phyloP scores from a whole-genome alignment of 148 eudicot genomes.

The Salicornia ramosissima region DNA sequence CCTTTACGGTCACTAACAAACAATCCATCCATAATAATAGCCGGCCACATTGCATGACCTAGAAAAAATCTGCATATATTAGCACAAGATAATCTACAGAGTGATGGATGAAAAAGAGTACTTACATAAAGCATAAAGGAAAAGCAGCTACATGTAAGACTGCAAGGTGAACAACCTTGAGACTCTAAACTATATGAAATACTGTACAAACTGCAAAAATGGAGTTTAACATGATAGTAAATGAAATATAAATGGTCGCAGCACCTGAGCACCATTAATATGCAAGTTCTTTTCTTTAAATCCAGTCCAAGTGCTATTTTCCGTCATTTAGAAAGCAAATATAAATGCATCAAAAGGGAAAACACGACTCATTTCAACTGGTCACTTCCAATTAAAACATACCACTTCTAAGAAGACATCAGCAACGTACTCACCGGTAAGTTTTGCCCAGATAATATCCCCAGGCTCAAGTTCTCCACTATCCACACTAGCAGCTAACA shows the following conservation, averaged over 20 bases:
- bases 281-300: not conserved
- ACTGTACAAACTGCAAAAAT: not conserved
- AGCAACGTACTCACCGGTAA: conserved; percentile 54
- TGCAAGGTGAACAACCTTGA: not conserved
- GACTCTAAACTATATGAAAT: not conserved
- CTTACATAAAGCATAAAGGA: conserved; percentile 3
- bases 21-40: conserved; percentile 72
- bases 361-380: not conserved
- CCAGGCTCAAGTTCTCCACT: conserved; percentile 79
- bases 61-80: conserved; percentile 14
- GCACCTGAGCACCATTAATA: conserved; percentile 4
- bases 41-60: conserved; percentile 99
- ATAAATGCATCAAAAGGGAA: too few species aligned
- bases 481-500: conserved; percentile 81
- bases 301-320: not conserved
- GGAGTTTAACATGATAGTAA: too few species aligned
- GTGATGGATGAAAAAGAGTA: not conserved
- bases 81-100: not conserved
- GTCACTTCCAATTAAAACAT: not conserved
- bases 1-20: conserved; percentile 58
- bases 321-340: not conserved
- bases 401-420: not conserved
- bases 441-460: conserved; percentile 92
- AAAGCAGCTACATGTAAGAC: not conserved
- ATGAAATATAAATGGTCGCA: not conserved